Evolutionary conservation across 2,329 filamentous ascomycete genomes (phyloP), one percentile per base, ranked within the genome.

Genomic region (Scopulariopsis brevicaulis): DNA sequence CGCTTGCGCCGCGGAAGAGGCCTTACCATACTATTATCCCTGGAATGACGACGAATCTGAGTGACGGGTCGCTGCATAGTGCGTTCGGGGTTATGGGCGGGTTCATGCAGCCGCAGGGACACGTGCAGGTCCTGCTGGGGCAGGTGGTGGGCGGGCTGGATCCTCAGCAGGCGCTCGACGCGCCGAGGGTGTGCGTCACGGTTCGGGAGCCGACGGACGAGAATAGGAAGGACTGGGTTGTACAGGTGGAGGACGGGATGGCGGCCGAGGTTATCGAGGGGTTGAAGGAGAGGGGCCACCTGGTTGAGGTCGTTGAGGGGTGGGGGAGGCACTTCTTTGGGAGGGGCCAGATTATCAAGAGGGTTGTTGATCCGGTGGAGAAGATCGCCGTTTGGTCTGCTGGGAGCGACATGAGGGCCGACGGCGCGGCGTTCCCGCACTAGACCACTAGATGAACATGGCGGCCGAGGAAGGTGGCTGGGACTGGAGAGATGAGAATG

Each of bases 21-120:
- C 94, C 94, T 0, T 99, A 97, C 72, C 94, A 97, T 71, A 99
- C 94, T 57, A 97, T 99, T 70, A 99, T 99, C 65, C 93, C 94
- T 0, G 93, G 89, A 0, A 80, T 97, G 70, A 84, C 93, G 20
- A 97, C 94, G 0, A 90, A 94, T 64, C 69, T 82, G 20, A 73
- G 75, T 4, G 90, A 95, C 64, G 82, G 83, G 28, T 85, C 81
- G 54, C 73, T 97, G 59, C 89, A 96, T 70, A 87, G 84, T 4
- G 88, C 96, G 0, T 96, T 93, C 66, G 94, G 94, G 57, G 93
- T 97, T 60, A 97, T 97, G 94, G 94, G 94, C 56, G 93, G 91
- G 2, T 97, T 95, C 73, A 97, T 97, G 89, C 94, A 99, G 73
- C 94, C 94, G 0, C 94, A 97, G 71, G 94, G 93, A 24, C 94